Conservation (phyloP, 2,329 filamentous ascomycete species). For the Clathrospora elynae region DNA sequence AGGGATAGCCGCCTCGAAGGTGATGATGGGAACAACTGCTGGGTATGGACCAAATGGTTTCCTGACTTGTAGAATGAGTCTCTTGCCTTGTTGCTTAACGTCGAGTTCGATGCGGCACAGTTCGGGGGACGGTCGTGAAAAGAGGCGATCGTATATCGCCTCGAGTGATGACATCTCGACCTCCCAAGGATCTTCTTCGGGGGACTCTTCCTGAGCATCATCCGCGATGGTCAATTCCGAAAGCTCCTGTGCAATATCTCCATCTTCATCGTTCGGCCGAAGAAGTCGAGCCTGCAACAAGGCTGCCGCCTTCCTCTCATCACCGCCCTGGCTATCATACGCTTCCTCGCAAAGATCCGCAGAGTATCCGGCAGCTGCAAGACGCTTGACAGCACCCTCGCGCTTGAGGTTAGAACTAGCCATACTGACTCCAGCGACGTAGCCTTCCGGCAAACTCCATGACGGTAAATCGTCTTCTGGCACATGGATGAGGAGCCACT, state of each 20-base stretch:
- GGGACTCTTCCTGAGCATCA: constrained; percentile 49
- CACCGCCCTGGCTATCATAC: constrained; percentile 69
- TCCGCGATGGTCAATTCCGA: constrained; percentile 36
- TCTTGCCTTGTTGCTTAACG: constrained; percentile 51
- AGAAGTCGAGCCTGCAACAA: constrained; percentile 74
- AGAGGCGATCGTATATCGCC: constrained; percentile 77
- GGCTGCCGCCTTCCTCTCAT: constrained; percentile 79
- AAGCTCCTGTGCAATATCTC: constrained; percentile 40
- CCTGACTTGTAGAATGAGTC: constrained; percentile 68
- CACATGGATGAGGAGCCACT: constrained; percentile 96
- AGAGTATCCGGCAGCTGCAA: constrained; percentile 84
- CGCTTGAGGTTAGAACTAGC: constrained; percentile 79
- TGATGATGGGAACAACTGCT: constrained; percentile 67
- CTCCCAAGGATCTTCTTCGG: constrained; percentile 70
- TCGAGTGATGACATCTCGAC: constrained; percentile 85
- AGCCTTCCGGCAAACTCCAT: constrained; percentile 91
- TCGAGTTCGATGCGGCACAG: constrained; percentile 74
- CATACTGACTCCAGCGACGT: constrained; percentile 86
- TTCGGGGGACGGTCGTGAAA: constrained; percentile 60
- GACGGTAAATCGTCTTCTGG: constrained; percentile 94
- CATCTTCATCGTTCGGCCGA: constrained; percentile 41
- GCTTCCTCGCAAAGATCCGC: constrained; percentile 79
- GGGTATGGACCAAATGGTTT: constrained; percentile 75
- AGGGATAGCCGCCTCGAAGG: constrained; percentile 71
- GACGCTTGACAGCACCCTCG: constrained; percentile 80